Base-by-base conservation (phyloP, 495 filamentous ascomycete genomes). In the Penicillium subrubescens region DNA sequence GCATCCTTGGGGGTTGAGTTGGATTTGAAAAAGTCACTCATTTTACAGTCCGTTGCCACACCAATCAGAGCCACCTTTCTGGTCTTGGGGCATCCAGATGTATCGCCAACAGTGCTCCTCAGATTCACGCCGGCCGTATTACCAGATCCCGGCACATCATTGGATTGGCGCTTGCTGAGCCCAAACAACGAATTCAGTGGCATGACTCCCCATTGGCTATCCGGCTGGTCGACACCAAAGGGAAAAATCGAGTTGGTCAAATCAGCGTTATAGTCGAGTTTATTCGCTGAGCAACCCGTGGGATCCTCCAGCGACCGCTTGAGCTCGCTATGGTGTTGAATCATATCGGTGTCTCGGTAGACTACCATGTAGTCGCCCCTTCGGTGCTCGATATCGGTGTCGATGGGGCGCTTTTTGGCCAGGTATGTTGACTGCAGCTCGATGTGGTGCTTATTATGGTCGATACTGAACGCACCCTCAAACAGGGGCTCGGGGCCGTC, bases 21-120 rank as follows among this genome's bases (percentile, higher is more conserved):
- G 37, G 80, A 83, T 34, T 83, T 81, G 71, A 98, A 96, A 19
- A 82, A 79, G 2, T 78, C 78, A 58, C 88, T 92, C 71, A 97
- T 97, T 8, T 85, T 88, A 80, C 95, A 99, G 74, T 99, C 95
- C 0, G 93, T 95, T 7, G 93, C 93, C 21, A 99, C 89, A 14
- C 95, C 95, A 25, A 99, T 88, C 62, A 98, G 77, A 8, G 96
- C 95, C 35, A 99, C 92, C 75, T 91, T 93, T 60, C 92, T 87
- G 6, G 92, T 94, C 8, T 83, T 88, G 48, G 96, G 96, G 71
- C 95, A 99, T 52, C 95, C 95, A 12, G 76, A 73, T 0, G 89
- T 90, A 51, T 85, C 86, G 31, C 94, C 95, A 69, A 99, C 97
- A n/a, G 86, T 92, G 29, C 77, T 83, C 34, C 82, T 83, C 62